A percentile compares a stretch with the other conserved stretches of the same genome.
Conservation (phyloP, 352 stramenopile species). For the Thalassiosira exigua region DNA sequence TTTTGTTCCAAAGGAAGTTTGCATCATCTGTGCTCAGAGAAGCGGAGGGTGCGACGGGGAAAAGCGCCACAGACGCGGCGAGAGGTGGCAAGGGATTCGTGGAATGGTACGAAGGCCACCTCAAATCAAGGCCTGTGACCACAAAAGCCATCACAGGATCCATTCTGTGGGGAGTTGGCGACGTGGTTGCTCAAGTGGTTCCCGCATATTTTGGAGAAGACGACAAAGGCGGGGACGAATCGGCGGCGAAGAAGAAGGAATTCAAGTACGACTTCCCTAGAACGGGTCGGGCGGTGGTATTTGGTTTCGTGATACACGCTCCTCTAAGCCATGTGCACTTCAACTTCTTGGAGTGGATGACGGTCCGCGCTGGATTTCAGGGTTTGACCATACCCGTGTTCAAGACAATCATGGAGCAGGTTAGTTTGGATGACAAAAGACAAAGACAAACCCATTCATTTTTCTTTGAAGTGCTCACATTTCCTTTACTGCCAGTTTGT, state of each 20-base stretch:
- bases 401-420: constrained; percentile 82
- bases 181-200: constrained; percentile 67
- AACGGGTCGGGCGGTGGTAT: constrained; percentile 62
- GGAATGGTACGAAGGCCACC: constrained; percentile 73
- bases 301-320: constrained; percentile 75
- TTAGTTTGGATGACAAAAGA: too few relatives aligned
- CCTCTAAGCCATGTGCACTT: constrained; percentile 74
- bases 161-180: constrained; percentile 73
- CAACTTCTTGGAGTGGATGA: constrained; percentile 83
- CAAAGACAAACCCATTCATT: too few relatives aligned
- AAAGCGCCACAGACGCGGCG: constrained; percentile 8
- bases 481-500: too few relatives aligned
- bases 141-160: constrained; percentile 74
- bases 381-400: constrained; percentile 69
- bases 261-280: constrained; percentile 67
- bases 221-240: neutral
- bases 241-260: constrained; percentile 27
- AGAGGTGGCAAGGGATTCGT: constrained; percentile 55
- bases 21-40: constrained; percentile 25
- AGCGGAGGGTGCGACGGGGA: constrained; percentile 30
- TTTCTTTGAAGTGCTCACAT: too few relatives aligned
- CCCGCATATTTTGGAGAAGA: constrained; percentile 38
- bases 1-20: neutral
- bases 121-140: constrained; percentile 53
- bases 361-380: constrained; percentile 48